A percentile compares a stretch with the other conserved stretches of the same genome.
These are phyloP conservation scores for Meredithiella fracta DNA, from an alignment of 2,329 filamentous ascomycete species.

Conservation along the genomic window DNA sequence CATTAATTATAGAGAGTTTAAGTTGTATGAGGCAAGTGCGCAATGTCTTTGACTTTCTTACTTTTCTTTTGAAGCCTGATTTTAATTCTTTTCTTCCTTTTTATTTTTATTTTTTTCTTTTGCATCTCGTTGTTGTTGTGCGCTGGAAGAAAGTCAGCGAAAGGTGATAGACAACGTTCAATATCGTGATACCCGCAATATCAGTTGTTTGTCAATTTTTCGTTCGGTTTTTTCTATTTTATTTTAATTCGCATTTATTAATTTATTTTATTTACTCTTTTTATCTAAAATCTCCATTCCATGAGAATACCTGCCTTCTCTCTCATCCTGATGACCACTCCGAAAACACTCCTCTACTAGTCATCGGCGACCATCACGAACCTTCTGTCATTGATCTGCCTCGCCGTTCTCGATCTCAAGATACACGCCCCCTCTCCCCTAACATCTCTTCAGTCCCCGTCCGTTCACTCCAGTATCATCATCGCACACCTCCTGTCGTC, in stretches of 20 bases:
- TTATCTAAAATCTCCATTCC: conserved; percentile 14
- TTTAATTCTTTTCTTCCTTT: not conserved
- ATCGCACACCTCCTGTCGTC: not conserved
- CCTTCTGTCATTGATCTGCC: not conserved
- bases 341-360: conserved; percentile 10
- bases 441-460: conserved; percentile 11
- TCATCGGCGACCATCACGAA: not conserved
- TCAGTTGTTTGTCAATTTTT: not conserved
- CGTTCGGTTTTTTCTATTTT: not conserved
- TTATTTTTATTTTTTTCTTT: not conserved
- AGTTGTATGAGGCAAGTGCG: not conserved
- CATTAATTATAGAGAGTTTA: no score
- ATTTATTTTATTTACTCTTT: conserved; percentile 5
- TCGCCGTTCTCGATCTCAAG: no score
- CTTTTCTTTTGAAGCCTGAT: not conserved
- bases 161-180: not conserved
- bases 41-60: not conserved
- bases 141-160: not conserved
- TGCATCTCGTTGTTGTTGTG: not conserved
- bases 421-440: conserved; percentile 14
- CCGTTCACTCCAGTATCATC: not conserved
- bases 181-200: not conserved
- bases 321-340: conserved; percentile 4
- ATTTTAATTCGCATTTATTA: not conserved
- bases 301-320: conserved; percentile 14